These are phyloP conservation scores for Trametopsis cervina DNA, from an alignment of 768 basidiomycete genomes.

Conservation along the genomic window DNA sequence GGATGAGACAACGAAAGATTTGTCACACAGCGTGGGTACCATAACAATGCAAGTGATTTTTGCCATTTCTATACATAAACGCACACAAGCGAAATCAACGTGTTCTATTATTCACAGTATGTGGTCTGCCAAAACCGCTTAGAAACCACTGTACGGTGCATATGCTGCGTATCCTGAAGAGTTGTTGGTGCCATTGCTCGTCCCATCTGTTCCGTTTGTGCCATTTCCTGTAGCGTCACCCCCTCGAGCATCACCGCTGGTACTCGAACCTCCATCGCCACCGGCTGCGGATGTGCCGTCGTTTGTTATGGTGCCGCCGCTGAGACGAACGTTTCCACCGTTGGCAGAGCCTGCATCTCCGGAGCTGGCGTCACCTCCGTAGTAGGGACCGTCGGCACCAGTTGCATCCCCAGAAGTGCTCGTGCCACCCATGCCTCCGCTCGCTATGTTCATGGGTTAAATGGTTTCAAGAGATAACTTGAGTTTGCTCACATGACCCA, in stretches of 20 bases:
- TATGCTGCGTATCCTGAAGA: no score
- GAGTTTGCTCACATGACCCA: not conserved
- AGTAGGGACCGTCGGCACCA: not conserved
- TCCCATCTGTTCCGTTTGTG: no score
- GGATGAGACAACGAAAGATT: no score
- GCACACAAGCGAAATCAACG: no score
- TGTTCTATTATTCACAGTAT: no score
- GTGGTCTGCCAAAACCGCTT: no score
- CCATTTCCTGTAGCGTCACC: no score
- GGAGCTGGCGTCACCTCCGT: not conserved
- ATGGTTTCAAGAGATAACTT: not conserved
- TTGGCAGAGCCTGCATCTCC: slow-evolving; percentile 1
- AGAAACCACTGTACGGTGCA: no score
- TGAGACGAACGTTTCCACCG: not conserved
- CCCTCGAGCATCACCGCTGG: not conserved
- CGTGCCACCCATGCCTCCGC: slow-evolving; percentile 1
- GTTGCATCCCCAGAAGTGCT: not conserved
- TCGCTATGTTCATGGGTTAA: not conserved
- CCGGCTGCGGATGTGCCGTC: not conserved
- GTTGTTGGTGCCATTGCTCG: no score
- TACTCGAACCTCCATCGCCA: not conserved
- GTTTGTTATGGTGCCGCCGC: not conserved
- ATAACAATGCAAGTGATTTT: no score
- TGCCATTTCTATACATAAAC: no score
- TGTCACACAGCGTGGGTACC: no score